Evolutionary conservation across 768 basidiomycete species (phyloP).

Genomic region (Rhizopogon vinicolor): DNA sequence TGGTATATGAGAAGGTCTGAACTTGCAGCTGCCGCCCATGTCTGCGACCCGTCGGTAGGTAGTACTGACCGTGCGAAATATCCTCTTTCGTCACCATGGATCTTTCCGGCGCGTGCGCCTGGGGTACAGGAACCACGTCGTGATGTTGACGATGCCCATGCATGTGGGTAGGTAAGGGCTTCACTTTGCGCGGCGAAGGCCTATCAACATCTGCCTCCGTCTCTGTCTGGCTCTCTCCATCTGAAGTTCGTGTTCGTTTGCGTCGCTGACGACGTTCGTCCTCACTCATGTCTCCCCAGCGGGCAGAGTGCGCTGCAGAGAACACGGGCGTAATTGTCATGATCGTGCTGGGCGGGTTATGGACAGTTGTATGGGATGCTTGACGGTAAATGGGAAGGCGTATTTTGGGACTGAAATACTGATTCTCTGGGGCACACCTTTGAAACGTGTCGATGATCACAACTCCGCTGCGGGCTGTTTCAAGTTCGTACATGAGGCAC

Average conservation of each 20-base stretch:
- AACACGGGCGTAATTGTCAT: conserved; percentile 22
- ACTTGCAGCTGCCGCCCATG: neutral
- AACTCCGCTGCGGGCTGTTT: neutral
- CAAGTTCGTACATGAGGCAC: conserved; percentile 1
- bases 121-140: neutral
- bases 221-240: neutral
- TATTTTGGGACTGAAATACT: no score
- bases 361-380: neutral
- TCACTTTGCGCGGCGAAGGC: neutral
- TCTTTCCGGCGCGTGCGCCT: neutral
- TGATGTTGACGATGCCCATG: neutral
- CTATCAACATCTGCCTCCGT: neutral
- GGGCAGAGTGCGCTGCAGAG: conserved; percentile 26
- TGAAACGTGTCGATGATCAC: neutral
- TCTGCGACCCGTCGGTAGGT: neutral
- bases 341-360: neutral
- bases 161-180: neutral
- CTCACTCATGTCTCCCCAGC: conserved; percentile 17
- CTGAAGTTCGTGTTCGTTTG: neutral
- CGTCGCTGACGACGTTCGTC: neutral
- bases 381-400: neutral
- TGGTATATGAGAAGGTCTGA: neutral
- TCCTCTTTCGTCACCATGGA: neutral
- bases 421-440: neutral
- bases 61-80: conserved; percentile 4